These are phyloP conservation scores for Tuber calosporum DNA, from an alignment of 495 filamentous ascomycete species.

Conservation along the genomic window DNA sequence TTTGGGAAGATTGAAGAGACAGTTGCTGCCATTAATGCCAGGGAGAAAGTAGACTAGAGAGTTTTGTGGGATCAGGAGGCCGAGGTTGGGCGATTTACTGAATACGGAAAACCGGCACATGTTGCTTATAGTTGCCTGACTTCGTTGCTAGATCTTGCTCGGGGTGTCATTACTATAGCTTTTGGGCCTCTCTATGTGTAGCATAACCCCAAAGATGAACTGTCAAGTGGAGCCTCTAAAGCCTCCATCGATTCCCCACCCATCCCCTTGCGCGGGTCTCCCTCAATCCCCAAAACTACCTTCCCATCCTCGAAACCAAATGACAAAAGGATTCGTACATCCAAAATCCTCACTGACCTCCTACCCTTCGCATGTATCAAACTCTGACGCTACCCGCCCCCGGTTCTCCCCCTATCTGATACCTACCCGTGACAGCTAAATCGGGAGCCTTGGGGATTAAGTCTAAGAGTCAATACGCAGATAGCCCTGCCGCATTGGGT, in stretches of 20 bases:
- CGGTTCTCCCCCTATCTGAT: neutral
- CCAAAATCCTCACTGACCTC: neutral
- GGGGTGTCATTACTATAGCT: neutral
- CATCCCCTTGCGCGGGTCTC: neutral
- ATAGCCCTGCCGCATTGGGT: no score
- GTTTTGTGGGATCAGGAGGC: neutral
- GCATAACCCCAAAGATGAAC: neutral
- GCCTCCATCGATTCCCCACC: neutral
- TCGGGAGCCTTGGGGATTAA: neutral
- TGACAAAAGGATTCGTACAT: neutral
- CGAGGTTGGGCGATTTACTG: neutral
- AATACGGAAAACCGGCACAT: neutral
- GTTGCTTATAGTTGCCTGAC: neutral
- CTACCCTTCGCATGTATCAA: neutral
- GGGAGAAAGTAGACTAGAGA: slow-evolving; percentile 22
- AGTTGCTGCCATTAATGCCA: slow-evolving; percentile 26
- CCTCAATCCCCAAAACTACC: neutral
- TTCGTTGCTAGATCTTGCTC: neutral
- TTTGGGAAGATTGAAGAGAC: slow-evolving; percentile 52
- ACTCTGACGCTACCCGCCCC: neutral
- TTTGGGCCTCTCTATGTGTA: neutral
- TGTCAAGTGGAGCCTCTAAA: neutral
- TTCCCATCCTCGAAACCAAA: neutral
- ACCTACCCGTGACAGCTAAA: neutral
- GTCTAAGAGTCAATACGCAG: neutral